Conservation (phyloP, 2,329 filamentous ascomycete genomes). For the Rasamsonia emersonii region DNA sequence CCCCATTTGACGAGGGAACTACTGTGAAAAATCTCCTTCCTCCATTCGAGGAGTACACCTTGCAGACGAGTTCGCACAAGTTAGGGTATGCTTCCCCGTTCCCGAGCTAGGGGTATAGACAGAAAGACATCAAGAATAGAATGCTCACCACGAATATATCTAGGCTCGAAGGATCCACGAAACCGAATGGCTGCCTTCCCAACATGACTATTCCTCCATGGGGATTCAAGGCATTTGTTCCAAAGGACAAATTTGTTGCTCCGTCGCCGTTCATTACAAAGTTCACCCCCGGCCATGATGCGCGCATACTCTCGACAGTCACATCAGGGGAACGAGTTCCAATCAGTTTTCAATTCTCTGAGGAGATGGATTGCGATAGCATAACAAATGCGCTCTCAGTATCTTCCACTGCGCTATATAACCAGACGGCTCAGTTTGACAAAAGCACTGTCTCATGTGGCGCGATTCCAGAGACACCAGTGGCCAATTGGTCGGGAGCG, state of each 20-base stretch:
- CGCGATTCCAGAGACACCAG: slow-evolving; percentile 21
- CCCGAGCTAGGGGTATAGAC: not conserved
- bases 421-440: slow-evolving; percentile 34
- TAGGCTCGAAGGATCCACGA: slow-evolving; percentile 31
- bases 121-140: not conserved
- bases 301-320: slow-evolving; percentile 40
- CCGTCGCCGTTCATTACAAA: slow-evolving; percentile 47
- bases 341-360: slow-evolving; percentile 47
- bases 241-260: slow-evolving; percentile 35
- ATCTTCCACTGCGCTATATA: slow-evolving; percentile 40
- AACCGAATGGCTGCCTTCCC: slow-evolving; percentile 44
- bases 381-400: slow-evolving; percentile 40
- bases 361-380: slow-evolving; percentile 47
- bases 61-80: slow-evolving; percentile 34
- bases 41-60: slow-evolving; percentile 45
- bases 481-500: slow-evolving; percentile 33
- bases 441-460: slow-evolving; percentile 34
- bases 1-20: slow-evolving; percentile 43
- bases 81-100: slow-evolving; percentile 20
- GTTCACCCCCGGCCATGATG: slow-evolving; percentile 50
- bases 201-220: slow-evolving; percentile 42
- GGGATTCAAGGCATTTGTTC: slow-evolving; percentile 50
- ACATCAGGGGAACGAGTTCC: slow-evolving; percentile 29
- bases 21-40: slow-evolving; percentile 51
- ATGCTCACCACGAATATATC: too few relatives aligned